Conservation (phyloP, 2,329 filamentous ascomycete genomes). For the Ophiostoma pallidulum region DNA sequence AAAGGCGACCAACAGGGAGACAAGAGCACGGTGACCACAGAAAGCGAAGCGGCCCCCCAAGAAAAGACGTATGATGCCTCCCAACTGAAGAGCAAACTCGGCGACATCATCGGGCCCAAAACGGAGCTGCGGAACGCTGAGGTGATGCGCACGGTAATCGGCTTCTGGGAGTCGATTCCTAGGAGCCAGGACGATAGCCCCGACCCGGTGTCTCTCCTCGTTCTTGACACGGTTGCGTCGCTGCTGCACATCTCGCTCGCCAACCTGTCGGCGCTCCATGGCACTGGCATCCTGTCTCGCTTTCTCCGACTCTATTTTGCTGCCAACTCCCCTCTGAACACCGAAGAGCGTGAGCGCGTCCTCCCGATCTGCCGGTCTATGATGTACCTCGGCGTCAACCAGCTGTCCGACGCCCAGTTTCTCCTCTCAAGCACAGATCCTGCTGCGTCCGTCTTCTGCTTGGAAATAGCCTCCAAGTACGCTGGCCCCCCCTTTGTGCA, state of each 20-base stretch:
- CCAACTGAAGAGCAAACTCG: conserved; percentile 31
- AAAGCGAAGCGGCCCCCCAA: not conserved
- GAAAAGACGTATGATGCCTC: conserved; percentile 14
- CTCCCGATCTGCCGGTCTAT: conserved; percentile 59
- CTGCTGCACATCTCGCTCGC: conserved; percentile 53
- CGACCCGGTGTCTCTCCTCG: conserved; percentile 49
- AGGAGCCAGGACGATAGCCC: conserved; percentile 28
- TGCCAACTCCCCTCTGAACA: conserved; percentile 38
- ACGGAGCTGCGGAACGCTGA: conserved; percentile 51
- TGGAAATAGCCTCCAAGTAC: conserved; percentile 65
- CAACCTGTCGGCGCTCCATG: conserved; percentile 63
- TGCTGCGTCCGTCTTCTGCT: conserved; percentile 55
- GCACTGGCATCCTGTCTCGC: conserved; percentile 58
- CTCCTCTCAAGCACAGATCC: conserved; percentile 48
- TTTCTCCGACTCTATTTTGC: conserved; percentile 55
- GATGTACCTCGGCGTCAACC: conserved; percentile 66
- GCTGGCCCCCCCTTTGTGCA: conserved; percentile 78
- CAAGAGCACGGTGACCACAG: not conserved
- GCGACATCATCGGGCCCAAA: conserved; percentile 40
- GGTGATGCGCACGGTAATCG: conserved; percentile 52
- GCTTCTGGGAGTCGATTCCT: conserved; percentile 55
- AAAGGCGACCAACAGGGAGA: no score
- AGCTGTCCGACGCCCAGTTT: conserved; percentile 73
- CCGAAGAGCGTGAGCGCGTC: conserved; percentile 49
- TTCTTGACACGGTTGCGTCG: conserved; percentile 54